Base-by-base conservation (phyloP, 768 basidiomycete genomes). In the Lactarius vividus region DNA sequence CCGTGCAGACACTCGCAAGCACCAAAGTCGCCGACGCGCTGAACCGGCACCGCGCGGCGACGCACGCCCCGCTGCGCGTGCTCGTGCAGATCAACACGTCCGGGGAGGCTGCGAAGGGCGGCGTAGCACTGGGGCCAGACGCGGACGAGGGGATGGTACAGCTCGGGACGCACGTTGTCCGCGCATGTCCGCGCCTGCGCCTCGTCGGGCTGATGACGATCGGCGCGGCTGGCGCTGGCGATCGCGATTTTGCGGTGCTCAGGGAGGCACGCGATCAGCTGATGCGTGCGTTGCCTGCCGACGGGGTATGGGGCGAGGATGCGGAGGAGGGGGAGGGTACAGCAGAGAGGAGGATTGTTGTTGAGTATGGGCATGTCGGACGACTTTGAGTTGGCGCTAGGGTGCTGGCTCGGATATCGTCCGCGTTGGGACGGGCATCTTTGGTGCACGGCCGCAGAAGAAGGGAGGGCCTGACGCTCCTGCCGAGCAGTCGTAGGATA, bases 281-380 rank as follows among this genome's bases (percentile, higher is more conserved):
- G 62, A 77, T 85, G 63, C 75, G 69, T 1, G 76, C 79, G 39
- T 77, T 93, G 63, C 66, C 68, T 13, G 65, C 57, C 26, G 72
- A 73, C 61, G 64, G 57, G 49, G 33, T 29, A 39, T 55, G 72
- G 71, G 59, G 66, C 42, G 37, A 75, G 71, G 56, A 64, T 59
- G 49, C 72, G 71, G 68, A 7, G 15, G 65, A 0, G 18, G n/a
- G 2, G 13, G 33, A 57, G 5, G 58, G 31, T 8, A 40, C 88
- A 15, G 76, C 80, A 29, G 80, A 80, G 29, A 84, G 85, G 16
- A 75, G 74, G 66, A n/a, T 74, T 94, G 60, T 31, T 88, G 71
- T 72, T 94, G 74, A 94, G 92, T 64, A 98, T 97, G 95, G 96
- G 96, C 8, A 98, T 98, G 96, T 96, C 94, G 59, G 89, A 88